Percentiles rank a stretch among this genome's conserved stretches.
These are phyloP conservation scores for Castanopsis chinensis DNA, from an alignment of 306 rosid genomes.

Conservation along the genomic window DNA sequence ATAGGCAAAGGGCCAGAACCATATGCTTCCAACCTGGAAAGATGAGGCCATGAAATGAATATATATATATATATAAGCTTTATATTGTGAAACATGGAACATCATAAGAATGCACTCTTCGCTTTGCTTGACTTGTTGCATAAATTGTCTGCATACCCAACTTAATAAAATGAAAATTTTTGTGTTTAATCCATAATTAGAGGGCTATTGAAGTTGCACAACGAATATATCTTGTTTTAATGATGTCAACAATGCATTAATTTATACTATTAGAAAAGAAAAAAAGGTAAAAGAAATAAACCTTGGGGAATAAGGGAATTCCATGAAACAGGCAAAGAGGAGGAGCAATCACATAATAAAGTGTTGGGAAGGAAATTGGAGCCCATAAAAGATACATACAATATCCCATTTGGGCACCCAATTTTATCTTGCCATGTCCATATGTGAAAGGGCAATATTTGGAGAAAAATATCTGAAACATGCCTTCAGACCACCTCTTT, in stretches of 20 bases:
- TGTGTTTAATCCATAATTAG: too few relatives aligned
- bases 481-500: slow-evolving; percentile 66
- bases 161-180: too few relatives aligned
- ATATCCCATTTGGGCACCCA: slow-evolving; percentile 64
- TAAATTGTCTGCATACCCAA: too few relatives aligned
- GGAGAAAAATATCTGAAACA: slow-evolving; percentile 58
- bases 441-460: slow-evolving; percentile 73
- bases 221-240: too few relatives aligned
- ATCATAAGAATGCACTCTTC: too few relatives aligned
- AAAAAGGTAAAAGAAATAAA: slow-evolving; percentile 5
- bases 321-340: slow-evolving; percentile 55
- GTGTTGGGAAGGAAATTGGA: slow-evolving; percentile 53
- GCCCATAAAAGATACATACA: slow-evolving; percentile 64
- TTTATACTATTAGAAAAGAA: neutral
- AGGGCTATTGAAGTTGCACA: too few relatives aligned
- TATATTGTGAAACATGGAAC: too few relatives aligned
- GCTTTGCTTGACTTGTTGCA: too few relatives aligned
- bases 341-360: slow-evolving; percentile 49
- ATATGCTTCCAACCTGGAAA: slow-evolving; percentile 44
- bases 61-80: too few relatives aligned
- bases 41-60: neutral
- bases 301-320: slow-evolving; percentile 67
- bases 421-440: slow-evolving; percentile 56
- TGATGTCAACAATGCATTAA: neutral
- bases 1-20: slow-evolving; percentile 65